These are phyloP conservation scores for Hypoxylon sp. DNA, from an alignment of 2,329 filamentous ascomycete species.

Conservation along the genomic window DNA sequence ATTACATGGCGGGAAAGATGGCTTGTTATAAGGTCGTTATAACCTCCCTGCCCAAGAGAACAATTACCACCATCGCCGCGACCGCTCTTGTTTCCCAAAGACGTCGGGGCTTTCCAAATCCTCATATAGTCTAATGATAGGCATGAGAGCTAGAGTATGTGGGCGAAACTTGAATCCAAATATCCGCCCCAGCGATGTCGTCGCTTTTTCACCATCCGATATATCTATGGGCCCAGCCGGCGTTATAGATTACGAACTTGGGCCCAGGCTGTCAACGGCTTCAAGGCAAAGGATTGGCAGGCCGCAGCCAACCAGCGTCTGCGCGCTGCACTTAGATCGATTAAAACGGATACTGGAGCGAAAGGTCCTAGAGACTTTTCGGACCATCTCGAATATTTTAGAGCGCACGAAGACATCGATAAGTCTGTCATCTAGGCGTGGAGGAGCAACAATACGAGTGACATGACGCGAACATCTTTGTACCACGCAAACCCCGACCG, in stretches of 20 bases:
- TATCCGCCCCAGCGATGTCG: too few species aligned
- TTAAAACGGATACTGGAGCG: too few species aligned
- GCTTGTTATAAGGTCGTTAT: neutral
- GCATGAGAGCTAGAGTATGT: too few species aligned
- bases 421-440: neutral
- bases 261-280: neutral
- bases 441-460: neutral
- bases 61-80: neutral
- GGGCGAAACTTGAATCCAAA: too few species aligned
- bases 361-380: too few species aligned
- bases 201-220: too few species aligned
- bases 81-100: neutral
- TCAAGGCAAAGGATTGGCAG: neutral
- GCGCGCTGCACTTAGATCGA: neutral
- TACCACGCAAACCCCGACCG: neutral
- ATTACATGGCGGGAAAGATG: neutral
- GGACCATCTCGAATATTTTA: neutral
- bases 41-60: neutral
- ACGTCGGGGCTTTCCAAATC: neutral
- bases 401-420: neutral
- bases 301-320: neutral
- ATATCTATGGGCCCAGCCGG: too few species aligned
- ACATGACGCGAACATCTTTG: neutral
- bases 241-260: neutral
- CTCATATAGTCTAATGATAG: neutral